Percentiles rank a stretch among this genome's conserved stretches.
These are phyloP conservation scores for Articulospora tetracladia DNA, from an alignment of 495 filamentous ascomycete species.

Conservation along the genomic window DNA sequence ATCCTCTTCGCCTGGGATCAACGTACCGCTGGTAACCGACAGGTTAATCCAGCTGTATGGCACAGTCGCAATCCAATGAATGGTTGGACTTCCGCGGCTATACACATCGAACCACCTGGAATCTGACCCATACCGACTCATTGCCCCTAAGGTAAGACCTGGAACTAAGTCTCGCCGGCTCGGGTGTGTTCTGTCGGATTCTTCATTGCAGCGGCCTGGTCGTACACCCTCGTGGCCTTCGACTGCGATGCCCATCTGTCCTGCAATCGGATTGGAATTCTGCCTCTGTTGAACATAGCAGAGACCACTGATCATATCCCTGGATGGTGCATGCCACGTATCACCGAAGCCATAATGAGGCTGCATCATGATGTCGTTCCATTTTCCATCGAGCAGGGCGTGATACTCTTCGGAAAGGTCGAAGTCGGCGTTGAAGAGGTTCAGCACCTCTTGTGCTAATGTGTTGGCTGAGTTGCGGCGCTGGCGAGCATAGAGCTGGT, in stretches of 20 bases:
- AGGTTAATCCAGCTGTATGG: conserved; percentile 53
- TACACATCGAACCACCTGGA: conserved; percentile 65
- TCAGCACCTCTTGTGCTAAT: conserved; percentile 52
- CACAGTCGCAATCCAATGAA: conserved; percentile 51
- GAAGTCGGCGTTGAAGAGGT: conserved; percentile 54
- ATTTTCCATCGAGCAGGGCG: background rate
- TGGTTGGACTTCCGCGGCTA: conserved; percentile 51
- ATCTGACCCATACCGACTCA: conserved; percentile 55
- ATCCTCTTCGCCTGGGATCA: conserved; percentile 43
- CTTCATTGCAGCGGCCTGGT: conserved; percentile 61
- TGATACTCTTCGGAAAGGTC: conserved; percentile 32
- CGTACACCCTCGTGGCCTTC: conserved; percentile 42
- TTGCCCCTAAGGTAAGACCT: conserved; percentile 40
- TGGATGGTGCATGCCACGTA: conserved; percentile 14
- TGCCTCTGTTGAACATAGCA: conserved; percentile 58
- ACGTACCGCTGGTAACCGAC: conserved; percentile 47
- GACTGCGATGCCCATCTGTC: conserved; percentile 60
- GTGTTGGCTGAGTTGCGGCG: conserved; percentile 61
- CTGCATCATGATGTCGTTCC: conserved; percentile 57
- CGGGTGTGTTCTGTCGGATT: conserved; percentile 55
- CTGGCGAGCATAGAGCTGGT: conserved; percentile 61
- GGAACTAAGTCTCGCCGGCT: conserved; percentile 33
- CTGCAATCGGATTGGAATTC: conserved; percentile 48
- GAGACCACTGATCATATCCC: conserved; percentile 40
- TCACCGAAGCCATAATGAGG: conserved; percentile 12